Conservation (phyloP, 2,329 filamentous ascomycete genomes). For the Penicillium olsonii region DNA sequence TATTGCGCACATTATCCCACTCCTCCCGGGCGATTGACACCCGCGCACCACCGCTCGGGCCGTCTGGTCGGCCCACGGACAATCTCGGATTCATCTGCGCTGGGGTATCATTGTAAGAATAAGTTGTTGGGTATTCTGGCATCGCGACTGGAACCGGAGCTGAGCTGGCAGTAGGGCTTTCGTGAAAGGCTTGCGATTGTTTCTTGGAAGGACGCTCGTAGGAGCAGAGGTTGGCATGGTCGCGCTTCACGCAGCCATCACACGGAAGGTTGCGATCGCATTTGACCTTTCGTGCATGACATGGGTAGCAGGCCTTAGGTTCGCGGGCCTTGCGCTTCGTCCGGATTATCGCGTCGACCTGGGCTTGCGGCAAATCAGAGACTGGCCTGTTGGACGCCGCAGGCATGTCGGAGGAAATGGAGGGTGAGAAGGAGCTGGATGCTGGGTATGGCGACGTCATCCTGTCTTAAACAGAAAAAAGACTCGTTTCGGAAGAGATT, state of each 20-base stretch:
- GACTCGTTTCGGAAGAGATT: neutral
- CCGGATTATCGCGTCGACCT: constrained; percentile 51
- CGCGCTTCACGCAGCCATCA: constrained; percentile 52
- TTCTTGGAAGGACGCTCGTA: constrained; percentile 53
- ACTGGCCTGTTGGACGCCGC: constrained; percentile 29
- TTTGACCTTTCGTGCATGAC: constrained; percentile 51
- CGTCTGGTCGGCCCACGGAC: constrained; percentile 13
- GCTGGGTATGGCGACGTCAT: constrained; percentile 36
- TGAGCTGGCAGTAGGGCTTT: constrained; percentile 22
- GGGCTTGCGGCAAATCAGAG: constrained; percentile 46
- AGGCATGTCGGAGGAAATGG: constrained; percentile 26
- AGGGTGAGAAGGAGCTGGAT: constrained; percentile 33
- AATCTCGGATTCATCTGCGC: constrained; percentile 29
- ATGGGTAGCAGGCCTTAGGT: constrained; percentile 50
- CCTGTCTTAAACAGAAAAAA: neutral
- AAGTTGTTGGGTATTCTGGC: constrained; percentile 9
- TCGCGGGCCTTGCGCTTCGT: constrained; percentile 51
- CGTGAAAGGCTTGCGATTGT: constrained; percentile 30
- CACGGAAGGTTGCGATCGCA: constrained; percentile 52
- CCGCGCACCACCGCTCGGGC: constrained; percentile 24
- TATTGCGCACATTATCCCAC: constrained; percentile 46
- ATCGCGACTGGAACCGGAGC: constrained; percentile 9
- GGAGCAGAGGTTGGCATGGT: constrained; percentile 51
- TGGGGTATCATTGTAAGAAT: constrained; percentile 22
- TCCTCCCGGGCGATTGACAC: constrained; percentile 46